Evolutionary conservation across 1,139 yeast genomes (phyloP), one percentile per base, ranked within the genome.

Genomic region (Pichia sp.): DNA sequence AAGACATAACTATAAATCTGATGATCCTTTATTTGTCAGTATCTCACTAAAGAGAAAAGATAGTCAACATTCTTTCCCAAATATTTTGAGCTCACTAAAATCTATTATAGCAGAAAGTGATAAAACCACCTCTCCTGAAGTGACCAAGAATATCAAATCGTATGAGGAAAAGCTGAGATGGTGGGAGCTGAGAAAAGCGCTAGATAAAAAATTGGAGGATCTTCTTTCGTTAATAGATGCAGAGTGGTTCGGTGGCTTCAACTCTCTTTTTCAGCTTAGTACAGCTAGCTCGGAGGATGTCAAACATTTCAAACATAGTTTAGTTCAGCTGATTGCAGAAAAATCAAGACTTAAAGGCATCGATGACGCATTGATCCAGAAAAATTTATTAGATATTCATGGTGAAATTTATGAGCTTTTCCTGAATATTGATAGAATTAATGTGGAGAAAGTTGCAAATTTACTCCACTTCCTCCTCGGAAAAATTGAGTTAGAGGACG

Each of bases 221-320:
- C 67, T 90, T n/a, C 67, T 92, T n/a, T 68, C 70, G 1, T 75
- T 74, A 44, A 79, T 89, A 15, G 93, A 90, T 59, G 68, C 71
- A 32, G 72, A 74, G 56, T 90, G 97, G 95, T 69, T 92, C 47
- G 92, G 95, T n/a, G 95, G 95, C 0, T 87, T 90, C 60, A 72
- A 72, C 46, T 85, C 92, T 0, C 64, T 88, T 1, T 85, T 89
- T 64, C 70, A 73, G 41, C 71, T 71, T 6, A 61, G 59, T 11
- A 60, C 63, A 1, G 56, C 71, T 1, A 68, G 72, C 32, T 63
- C 62, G 10, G 61, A 63, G 0, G 64, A 69, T 5, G 70, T 76
- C 42, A 58, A 61, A 13, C 50, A 65, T 49, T 74, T 87, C 67
- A 72, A 74, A 61, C 56, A 54, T 1, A 62, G 76, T 54, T 29